Evolutionary conservation across 2,329 filamentous ascomycete genomes (phyloP).

Genomic region (Pseudogymnoascus sp.): DNA sequence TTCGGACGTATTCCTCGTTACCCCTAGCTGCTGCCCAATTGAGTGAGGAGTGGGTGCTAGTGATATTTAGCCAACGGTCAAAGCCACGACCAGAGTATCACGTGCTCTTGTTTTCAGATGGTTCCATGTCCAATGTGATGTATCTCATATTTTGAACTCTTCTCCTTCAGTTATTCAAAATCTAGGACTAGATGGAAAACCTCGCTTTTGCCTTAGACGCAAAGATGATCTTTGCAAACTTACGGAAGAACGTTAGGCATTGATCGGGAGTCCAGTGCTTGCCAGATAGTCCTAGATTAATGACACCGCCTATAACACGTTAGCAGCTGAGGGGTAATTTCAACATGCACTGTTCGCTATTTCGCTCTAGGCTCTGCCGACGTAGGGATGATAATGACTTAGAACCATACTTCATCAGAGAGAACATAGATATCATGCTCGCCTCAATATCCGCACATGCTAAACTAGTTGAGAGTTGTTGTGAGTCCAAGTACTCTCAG

Average conservation of each 20-base stretch:
- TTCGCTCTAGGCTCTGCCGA: constrained; percentile 13
- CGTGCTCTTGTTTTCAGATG: no score
- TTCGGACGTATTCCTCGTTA: no score
- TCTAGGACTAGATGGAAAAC: not conserved
- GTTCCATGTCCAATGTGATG: no score
- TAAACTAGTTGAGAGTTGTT: constrained; percentile 14
- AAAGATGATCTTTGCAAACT: not conserved
- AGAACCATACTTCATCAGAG: constrained; percentile 15
- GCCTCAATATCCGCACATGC: constrained; percentile 16
- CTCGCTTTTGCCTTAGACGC: not conserved
- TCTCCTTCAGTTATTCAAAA: no score
- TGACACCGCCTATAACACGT: constrained; percentile 18
- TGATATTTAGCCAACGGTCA: no score
- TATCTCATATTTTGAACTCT: no score
- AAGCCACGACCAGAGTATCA: no score
- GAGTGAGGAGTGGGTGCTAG: no score
- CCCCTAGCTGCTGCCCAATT: no score
- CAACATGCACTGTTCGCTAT: constrained; percentile 14
- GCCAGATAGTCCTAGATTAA: not conserved
- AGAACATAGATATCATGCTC: constrained; percentile 17
- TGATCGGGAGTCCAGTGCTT: not conserved
- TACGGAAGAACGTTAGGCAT: not conserved
- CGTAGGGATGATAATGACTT: constrained; percentile 13
- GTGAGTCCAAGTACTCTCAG: constrained; percentile 11
- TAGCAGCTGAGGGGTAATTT: constrained; percentile 11